These are phyloP conservation scores for Trichoderma koningiopsis DNA, from an alignment of 2,329 filamentous ascomycete species.

Conservation along the genomic window DNA sequence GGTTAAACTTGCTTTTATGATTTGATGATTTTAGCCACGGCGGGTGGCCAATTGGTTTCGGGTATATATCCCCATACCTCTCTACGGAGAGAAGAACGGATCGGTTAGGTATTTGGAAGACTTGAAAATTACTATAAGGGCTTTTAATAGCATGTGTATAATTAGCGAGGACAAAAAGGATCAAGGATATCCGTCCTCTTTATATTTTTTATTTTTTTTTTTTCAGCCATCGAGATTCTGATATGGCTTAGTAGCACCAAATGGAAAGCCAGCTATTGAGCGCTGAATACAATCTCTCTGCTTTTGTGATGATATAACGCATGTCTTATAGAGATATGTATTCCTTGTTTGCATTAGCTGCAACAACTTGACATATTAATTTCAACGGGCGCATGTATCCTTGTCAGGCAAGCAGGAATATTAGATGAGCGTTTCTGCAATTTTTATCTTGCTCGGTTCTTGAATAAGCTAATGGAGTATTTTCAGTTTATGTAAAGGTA, in stretches of 20 bases:
- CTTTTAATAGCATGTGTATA: slow-evolving; percentile 19
- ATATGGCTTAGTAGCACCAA: not conserved
- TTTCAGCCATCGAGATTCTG: not conserved
- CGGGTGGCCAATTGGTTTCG: slow-evolving; percentile 14
- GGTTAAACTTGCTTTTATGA: slow-evolving; percentile 22
- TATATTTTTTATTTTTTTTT: not conserved
- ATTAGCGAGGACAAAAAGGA: slow-evolving; percentile 6
- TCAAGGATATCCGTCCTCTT: not conserved
- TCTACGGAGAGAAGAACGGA: not conserved
- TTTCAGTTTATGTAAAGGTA: not conserved
- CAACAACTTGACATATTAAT: not conserved
- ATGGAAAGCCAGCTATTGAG: not conserved
- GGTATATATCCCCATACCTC: slow-evolving; percentile 1
- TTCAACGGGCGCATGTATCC: not conserved
- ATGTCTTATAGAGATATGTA: not conserved
- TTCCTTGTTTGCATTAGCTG: not conserved
- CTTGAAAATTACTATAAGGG: not conserved
- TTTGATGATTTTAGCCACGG: slow-evolving; percentile 23
- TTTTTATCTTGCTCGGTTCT: not conserved
- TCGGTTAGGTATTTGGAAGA: slow-evolving; percentile 7
- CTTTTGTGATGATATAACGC: not conserved
- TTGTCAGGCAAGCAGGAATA: not conserved
- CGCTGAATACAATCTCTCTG: not conserved
- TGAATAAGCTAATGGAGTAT: too few relatives aligned
- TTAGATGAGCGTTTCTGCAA: not conserved